phyloP scores from a whole-genome alignment of 371 early-diverging fungal species.

The Choanephora cucurbitarum region DNA sequence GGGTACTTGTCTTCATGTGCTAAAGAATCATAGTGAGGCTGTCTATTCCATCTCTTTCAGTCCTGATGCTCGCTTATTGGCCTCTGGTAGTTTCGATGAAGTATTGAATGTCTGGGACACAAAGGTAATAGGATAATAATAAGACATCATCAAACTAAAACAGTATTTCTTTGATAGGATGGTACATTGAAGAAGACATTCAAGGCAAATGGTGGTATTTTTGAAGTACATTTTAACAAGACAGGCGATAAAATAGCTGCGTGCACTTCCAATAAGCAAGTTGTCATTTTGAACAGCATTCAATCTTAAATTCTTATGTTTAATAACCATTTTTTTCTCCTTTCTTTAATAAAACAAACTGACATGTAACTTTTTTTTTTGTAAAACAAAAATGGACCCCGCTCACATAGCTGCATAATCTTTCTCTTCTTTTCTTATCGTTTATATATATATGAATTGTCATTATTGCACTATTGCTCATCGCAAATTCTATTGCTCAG shows the following conservation, averaged over 20 bases:
- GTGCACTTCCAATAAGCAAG: conserved; percentile 57
- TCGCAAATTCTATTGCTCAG: conserved; percentile 45
- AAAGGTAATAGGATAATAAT: conserved; percentile 47
- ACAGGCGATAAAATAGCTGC: conserved; percentile 57
- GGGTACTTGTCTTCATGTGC: conserved; percentile 72
- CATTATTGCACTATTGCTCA: conserved; percentile 44
- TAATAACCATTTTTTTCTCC: no score
- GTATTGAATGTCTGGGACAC: conserved; percentile 80
- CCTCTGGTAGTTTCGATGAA: conserved; percentile 88
- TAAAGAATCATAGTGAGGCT: conserved; percentile 76
- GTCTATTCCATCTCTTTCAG: conserved; percentile 89
- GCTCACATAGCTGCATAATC: background rate
- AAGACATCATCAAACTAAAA: background rate
- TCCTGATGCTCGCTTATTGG: conserved; percentile 80
- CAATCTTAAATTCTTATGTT: background rate
- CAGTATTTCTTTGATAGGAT: conserved; percentile 51
- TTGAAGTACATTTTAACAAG: conserved; percentile 77
- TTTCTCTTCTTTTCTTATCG: conserved; percentile 1
- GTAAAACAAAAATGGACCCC: conserved; percentile 2
- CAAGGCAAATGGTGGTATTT: conserved; percentile 72
- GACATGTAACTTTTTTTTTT: conserved; percentile 1
- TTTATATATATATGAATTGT: conserved; percentile 33
- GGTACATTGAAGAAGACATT: conserved; percentile 69
- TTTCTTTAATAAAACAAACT: no score
- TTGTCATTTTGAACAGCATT: conserved; percentile 24